Percentiles rank a stretch among this genome's conserved stretches.
Evolutionary conservation across 1,139 yeast genomes (phyloP).

Genomic region (Kodamaea arcana): DNA sequence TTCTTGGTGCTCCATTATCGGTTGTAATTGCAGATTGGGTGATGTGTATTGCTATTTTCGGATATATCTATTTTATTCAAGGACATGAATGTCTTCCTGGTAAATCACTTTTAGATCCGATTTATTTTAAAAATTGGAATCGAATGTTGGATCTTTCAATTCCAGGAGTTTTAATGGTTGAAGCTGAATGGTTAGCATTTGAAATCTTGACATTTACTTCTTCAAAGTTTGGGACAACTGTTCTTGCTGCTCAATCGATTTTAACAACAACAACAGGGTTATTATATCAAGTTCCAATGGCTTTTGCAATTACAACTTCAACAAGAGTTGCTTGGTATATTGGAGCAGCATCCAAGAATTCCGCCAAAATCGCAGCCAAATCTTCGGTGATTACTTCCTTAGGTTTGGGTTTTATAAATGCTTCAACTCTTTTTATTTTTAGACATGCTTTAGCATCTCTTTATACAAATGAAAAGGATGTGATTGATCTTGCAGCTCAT

Average conservation of each 20-base stretch:
- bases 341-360: conserved; percentile 60
- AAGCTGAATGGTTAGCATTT: conserved; percentile 68
- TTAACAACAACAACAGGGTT: conserved; percentile 66
- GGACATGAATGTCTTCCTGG: conserved; percentile 59
- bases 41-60: conserved; percentile 50
- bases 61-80: conserved; percentile 44
- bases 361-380: conserved; percentile 42
- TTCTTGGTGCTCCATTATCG: conserved; percentile 71
- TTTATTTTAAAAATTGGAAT: conserved; percentile 48
- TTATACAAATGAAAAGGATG: conserved; percentile 48
- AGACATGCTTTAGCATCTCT: conserved; percentile 41
- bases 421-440: conserved; percentile 31
- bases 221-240: conserved; percentile 60
- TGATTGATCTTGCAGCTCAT: conserved; percentile 45
- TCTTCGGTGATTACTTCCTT: conserved; percentile 42
- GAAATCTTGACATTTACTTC: conserved; percentile 61
- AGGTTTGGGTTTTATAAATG: conserved; percentile 41
- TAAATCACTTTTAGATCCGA: conserved; percentile 35
- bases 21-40: conserved; percentile 68
- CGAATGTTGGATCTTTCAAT: conserved; percentile 50
- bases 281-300: conserved; percentile 71
- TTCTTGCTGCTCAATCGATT: conserved; percentile 70
- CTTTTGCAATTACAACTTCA: conserved; percentile 68
- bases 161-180: conserved; percentile 63
- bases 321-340: conserved; percentile 76